These are phyloP conservation scores for Tetrapisispora fleetii DNA, from an alignment of 805 yeast species.

Conservation along the genomic window DNA sequence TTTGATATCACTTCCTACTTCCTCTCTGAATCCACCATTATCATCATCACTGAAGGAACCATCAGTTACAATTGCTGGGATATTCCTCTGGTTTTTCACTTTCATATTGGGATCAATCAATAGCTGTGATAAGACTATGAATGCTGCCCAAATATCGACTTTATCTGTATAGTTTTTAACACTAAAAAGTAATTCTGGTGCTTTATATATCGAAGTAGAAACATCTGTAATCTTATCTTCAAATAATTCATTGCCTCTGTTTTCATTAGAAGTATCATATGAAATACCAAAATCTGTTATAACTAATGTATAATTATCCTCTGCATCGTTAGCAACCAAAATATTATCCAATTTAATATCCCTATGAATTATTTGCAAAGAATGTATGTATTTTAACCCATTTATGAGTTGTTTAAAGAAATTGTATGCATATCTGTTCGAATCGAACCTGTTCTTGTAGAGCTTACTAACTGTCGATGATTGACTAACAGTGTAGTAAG, in stretches of 20 bases:
- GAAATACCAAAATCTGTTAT: slow-evolving; percentile 67
- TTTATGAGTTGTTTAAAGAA: slow-evolving; percentile 64
- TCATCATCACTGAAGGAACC: slow-evolving; percentile 11
- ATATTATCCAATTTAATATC: slow-evolving; percentile 92
- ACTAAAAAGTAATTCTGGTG: slow-evolving; percentile 68
- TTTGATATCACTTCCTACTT: slow-evolving; percentile 45
- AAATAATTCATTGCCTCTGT: slow-evolving; percentile 16
- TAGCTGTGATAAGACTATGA: slow-evolving; percentile 47
- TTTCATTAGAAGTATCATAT: slow-evolving; percentile 25
- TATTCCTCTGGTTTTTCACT: slow-evolving; percentile 4
- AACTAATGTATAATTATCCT: slow-evolving; percentile 37
- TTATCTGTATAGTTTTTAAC: slow-evolving; percentile 41
- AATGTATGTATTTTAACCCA: slow-evolving; percentile 75
- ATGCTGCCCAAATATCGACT: slow-evolving; percentile 67
- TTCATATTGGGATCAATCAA: slow-evolving; percentile 28
- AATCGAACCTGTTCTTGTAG: slow-evolving; percentile 13
- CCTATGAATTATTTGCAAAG: slow-evolving; percentile 84
- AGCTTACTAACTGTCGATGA: not conserved
- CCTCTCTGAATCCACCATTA: slow-evolving; percentile 16
- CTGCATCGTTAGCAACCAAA: slow-evolving; percentile 5
- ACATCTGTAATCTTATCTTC: slow-evolving; percentile 38
- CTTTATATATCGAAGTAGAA: slow-evolving; percentile 59
- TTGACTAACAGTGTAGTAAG: slow-evolving; percentile 10
- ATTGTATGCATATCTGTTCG: slow-evolving; percentile 16
- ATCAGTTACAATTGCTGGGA: slow-evolving; percentile 24